A percentile compares a stretch with the other conserved stretches of the same genome.
Conservation (phyloP, 2,329 filamentous ascomycete genomes). For the Fusarium xyrophilum region DNA sequence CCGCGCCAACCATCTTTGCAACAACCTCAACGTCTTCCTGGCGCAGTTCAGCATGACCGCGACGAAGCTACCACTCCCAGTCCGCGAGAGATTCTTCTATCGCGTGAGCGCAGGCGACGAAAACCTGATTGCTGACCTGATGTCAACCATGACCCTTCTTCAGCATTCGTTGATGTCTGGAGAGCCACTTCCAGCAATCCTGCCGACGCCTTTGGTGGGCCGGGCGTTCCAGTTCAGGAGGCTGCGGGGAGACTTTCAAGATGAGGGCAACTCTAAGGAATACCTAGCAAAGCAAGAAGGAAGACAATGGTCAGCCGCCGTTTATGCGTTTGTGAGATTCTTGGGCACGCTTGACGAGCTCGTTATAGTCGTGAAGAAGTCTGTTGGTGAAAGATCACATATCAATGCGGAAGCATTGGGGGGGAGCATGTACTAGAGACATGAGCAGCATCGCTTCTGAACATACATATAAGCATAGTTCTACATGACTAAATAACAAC, state of each 20-base stretch:
- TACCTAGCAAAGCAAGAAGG: constrained; percentile 1
- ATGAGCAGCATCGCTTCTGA: too few species aligned
- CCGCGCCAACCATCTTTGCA: constrained; percentile 10
- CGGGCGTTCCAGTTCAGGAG: constrained; percentile 15
- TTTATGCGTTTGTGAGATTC: constrained; percentile 17
- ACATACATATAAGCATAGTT: background rate
- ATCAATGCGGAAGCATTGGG: constrained; percentile 11
- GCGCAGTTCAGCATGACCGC: constrained; percentile 13
- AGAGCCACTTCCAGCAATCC: constrained; percentile 5
- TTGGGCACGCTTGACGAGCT: constrained; percentile 13
- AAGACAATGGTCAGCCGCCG: constrained; percentile 14
- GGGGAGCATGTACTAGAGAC: background rate
- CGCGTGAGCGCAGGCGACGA: constrained; percentile 8
- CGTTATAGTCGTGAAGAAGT: constrained; percentile 11
- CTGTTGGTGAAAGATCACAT: constrained; percentile 13
- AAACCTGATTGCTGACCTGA: constrained; percentile 4
- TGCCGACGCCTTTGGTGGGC: constrained; percentile 11
- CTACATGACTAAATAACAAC: background rate
- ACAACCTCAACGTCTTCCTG: constrained; percentile 12
- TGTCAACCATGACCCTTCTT: constrained; percentile 16
- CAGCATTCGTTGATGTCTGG: constrained; percentile 15
- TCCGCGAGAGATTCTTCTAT: constrained; percentile 7
- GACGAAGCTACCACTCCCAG: constrained; percentile 4
- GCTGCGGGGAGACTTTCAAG: constrained; percentile 9
- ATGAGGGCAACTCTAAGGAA: constrained; percentile 3